Evolutionary conservation across 768 basidiomycete species (phyloP).

Genomic region (Suillus discolor): DNA sequence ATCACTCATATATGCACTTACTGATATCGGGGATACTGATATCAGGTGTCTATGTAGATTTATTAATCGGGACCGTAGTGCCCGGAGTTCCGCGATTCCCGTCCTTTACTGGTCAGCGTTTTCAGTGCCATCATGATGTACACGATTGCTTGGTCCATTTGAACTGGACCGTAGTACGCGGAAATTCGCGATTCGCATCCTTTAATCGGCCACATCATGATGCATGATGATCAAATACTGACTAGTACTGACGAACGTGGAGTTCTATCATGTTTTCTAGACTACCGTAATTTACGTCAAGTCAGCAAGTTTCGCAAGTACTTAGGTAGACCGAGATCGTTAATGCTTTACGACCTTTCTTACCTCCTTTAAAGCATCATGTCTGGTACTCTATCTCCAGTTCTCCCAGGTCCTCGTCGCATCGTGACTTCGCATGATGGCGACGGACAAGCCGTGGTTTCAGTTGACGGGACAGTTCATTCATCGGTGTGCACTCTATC

Average conservation of each 20-base stretch:
- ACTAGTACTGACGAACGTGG: background rate
- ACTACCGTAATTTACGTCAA: background rate
- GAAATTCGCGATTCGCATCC: background rate
- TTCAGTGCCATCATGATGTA: background rate
- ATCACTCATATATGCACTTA: too few species aligned
- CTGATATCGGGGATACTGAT: too few species aligned
- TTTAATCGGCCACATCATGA: background rate
- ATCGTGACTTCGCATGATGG: constrained; percentile 53
- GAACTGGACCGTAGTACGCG: background rate
- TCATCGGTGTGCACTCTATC: constrained; percentile 34
- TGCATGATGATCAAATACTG: background rate
- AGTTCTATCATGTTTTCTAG: background rate
- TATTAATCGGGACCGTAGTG: background rate
- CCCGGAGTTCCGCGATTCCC: background rate
- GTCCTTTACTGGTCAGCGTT: background rate
- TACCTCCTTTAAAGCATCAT: background rate
- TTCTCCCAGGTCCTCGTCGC: constrained; percentile 45
- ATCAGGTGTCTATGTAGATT: too few species aligned
- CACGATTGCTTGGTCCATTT: background rate
- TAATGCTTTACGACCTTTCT: background rate
- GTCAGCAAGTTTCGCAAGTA: background rate
- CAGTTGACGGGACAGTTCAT: constrained; percentile 35
- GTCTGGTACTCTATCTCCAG: constrained; percentile 12
- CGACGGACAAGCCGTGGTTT: constrained; percentile 43
- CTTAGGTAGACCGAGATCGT: background rate